These are phyloP conservation scores for Cutaneotrichosporon sp. DNA, from an alignment of 1,284 basidiomycete species.

Conservation along the genomic window DNA sequence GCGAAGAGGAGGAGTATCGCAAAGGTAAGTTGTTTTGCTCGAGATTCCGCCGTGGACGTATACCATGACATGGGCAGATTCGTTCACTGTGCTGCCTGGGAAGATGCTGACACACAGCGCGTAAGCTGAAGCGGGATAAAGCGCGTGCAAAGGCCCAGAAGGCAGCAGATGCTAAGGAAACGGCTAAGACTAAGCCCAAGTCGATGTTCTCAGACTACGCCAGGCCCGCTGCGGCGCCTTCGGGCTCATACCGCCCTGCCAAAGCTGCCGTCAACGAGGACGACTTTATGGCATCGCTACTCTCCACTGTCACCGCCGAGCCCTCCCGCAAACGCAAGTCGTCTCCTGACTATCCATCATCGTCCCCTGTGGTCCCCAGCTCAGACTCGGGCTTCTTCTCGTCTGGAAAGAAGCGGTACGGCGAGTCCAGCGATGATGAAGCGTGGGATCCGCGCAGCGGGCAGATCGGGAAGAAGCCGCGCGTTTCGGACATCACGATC, in stretches of 20 bases:
- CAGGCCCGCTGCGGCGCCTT: conserved; percentile 53
- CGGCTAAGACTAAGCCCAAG: conserved; percentile 46
- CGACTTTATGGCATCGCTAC: conserved; percentile 75
- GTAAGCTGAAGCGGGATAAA: conserved; percentile 36
- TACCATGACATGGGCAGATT: no score
- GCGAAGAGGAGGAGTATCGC: conserved; percentile 45
- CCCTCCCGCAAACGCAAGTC: conserved; percentile 64
- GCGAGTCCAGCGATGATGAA: conserved; percentile 48
- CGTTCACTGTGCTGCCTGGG: no score
- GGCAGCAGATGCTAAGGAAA: conserved; percentile 26
- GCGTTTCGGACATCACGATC: conserved; percentile 37
- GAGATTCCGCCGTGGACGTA: no score
- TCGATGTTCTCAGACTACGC: conserved; percentile 47
- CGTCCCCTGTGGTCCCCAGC: conserved; percentile 32
- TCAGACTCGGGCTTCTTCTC: conserved; percentile 54
- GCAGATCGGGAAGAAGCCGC: conserved; percentile 39
- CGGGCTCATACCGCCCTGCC: conserved; percentile 68
- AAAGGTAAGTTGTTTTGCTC: conserved; percentile 27
- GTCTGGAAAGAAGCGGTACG: conserved; percentile 28
- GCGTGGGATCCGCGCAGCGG: conserved; percentile 29
- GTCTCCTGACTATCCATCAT: conserved; percentile 53
- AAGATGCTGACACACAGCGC: conserved; percentile 20
- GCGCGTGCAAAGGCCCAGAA: conserved; percentile 25
- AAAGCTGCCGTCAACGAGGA: conserved; percentile 71
- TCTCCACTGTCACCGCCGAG: conserved; percentile 49